phyloP scores from a whole-genome alignment of 495 filamentous ascomycete species.

The Daldinia loculata region DNA sequence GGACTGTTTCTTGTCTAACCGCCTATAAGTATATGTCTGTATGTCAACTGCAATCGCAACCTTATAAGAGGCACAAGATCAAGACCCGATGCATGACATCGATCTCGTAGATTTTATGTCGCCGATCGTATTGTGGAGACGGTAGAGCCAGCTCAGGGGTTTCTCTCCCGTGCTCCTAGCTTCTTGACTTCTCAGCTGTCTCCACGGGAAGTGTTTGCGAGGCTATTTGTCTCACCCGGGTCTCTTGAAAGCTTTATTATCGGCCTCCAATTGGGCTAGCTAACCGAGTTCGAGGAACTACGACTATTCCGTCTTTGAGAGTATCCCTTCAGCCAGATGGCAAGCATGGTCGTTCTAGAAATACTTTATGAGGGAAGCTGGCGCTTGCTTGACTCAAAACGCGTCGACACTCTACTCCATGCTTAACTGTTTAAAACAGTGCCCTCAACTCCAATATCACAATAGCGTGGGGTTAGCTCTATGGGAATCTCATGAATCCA shows the following conservation, averaged over 20 bases:
- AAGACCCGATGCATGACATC: constrained; percentile 31
- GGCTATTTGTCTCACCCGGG: constrained; percentile 2
- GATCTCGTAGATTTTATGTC: constrained; percentile 36
- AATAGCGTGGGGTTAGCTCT: no score
- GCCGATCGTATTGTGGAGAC: constrained; percentile 29
- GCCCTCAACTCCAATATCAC: no score
- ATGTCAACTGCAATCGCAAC: neutral
- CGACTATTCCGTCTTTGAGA: neutral
- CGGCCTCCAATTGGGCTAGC: neutral
- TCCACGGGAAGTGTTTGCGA: neutral
- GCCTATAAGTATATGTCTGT: no score
- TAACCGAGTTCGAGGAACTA: neutral
- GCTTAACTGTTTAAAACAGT: no score
- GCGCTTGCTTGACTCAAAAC: no score
- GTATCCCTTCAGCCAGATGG: neutral
- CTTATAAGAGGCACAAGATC: neutral
- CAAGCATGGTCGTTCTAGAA: neutral
- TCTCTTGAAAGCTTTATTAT: neutral
- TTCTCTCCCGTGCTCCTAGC: neutral
- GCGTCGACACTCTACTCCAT: no score
- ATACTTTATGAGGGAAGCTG: no score
- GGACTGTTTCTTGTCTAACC: no score
- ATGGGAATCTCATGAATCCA: no score
- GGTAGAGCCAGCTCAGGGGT: constrained; percentile 11
- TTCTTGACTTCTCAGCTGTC: neutral